Evolutionary conservation across 1,139 yeast genomes (phyloP), one percentile per base, ranked within the genome.

Genomic region (Yamadazyma spencermartinsiae): DNA sequence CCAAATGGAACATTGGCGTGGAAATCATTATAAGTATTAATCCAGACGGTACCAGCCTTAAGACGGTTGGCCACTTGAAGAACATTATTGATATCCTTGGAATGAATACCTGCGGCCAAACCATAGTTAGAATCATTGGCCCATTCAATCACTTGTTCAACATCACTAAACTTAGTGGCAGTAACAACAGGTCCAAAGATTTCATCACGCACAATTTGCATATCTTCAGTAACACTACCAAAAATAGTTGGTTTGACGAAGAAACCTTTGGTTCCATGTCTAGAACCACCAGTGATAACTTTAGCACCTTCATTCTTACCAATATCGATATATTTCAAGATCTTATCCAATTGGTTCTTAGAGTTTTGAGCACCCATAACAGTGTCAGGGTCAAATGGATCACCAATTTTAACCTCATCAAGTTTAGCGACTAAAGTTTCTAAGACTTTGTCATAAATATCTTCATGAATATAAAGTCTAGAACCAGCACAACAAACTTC

Each of bases 401-500:
- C 71, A 59, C 95, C 95, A 52, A 84, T 79, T 57, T 76, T 74
- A 40, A 68, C 55, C 41, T 79, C 76, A 43, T 79, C 82, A 49
- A 65, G 65, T 61, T 80, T 75, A 28, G 37, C 41, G 15, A 42
- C 31, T 61, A 86, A 81, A 44, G 72, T 76, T 40, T 63, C 71
- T 34, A 85, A 61, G 49, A 86, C 73, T 55, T 77, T 70, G 53
- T 86, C 92, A 65, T 86, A 84, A 54, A 85, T 66, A 37, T 75
- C 80, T 52, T 83, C 89, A 65, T 86, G 95, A 46, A 86, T 79
- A 60, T 80, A 82, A 40, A 86, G 67, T 63, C 95, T 81, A 35
- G 95, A 85, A 49, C 94, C 92, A 31, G 95, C 95, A 60, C 86
- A 82, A 68, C 95, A 86, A 41, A 84, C 90, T 67, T 86, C 95